These are phyloP conservation scores for Leishmania arabica DNA, from an alignment of 208 protist genomes.

Conservation along the genomic window DNA sequence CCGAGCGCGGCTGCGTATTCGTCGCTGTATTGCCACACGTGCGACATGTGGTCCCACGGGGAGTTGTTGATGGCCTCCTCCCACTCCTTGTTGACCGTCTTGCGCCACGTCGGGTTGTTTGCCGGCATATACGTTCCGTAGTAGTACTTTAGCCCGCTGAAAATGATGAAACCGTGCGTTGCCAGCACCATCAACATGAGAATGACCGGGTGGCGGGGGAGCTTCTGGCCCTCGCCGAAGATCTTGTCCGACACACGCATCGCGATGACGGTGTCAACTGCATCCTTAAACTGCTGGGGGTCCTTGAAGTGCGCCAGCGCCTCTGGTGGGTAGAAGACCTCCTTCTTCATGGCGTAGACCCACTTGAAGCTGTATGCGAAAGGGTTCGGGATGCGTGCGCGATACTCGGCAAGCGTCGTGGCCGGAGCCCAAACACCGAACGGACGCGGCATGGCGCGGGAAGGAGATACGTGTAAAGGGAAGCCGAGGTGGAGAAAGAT, in stretches of 20 bases:
- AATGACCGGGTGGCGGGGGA: slow-evolving; percentile 53
- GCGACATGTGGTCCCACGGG: slow-evolving; percentile 91
- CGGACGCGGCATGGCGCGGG: slow-evolving; percentile 71
- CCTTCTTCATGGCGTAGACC: slow-evolving; percentile 50
- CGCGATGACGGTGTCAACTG: slow-evolving; percentile 76
- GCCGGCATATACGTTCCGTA: slow-evolving; percentile 75
- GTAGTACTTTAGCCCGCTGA: slow-evolving; percentile 66
- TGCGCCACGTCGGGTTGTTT: slow-evolving; percentile 90
- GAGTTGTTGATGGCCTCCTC: slow-evolving; percentile 92
- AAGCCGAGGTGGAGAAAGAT: not conserved
- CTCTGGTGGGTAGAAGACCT: slow-evolving; percentile 86
- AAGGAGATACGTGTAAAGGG: not conserved
- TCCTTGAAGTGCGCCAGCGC: slow-evolving; percentile 88
- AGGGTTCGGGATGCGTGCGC: slow-evolving; percentile 68
- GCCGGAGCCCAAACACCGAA: slow-evolving; percentile 88
- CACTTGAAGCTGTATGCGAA: slow-evolving; percentile 57
- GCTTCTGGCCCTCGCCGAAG: slow-evolving; percentile 85
- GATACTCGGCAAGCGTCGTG: slow-evolving; percentile 85
- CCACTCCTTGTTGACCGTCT: slow-evolving; percentile 92
- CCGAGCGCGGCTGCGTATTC: slow-evolving; percentile 73
- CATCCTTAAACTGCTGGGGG: slow-evolving; percentile 86
- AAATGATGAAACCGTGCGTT: slow-evolving; percentile 47
- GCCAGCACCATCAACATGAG: slow-evolving; percentile 45
- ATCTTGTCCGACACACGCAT: slow-evolving; percentile 84
- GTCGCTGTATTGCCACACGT: slow-evolving; percentile 90